These are phyloP conservation scores for Cordia subcordata DNA, from an alignment of 257 asterid genomes.

Conservation along the genomic window DNA sequence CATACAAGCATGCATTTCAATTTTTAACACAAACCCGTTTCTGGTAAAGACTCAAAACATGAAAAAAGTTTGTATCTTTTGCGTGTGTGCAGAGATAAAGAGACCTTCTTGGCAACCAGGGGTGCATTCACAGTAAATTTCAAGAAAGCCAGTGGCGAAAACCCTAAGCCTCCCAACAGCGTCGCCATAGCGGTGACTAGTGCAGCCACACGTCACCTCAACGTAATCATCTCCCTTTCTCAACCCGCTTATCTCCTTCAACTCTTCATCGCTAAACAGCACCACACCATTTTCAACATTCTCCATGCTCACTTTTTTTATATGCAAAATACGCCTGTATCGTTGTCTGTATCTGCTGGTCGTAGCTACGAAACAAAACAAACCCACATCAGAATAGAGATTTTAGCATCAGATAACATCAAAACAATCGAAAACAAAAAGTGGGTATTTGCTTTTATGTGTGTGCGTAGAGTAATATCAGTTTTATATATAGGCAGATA, in stretches of 20 bases:
- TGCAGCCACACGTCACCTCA: constrained; percentile 58
- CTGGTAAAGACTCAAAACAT: neutral
- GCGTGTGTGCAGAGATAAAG: neutral
- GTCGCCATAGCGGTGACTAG: constrained; percentile 60
- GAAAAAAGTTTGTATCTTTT: neutral
- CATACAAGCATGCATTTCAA: constrained; percentile 22
- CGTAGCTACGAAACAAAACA: neutral
- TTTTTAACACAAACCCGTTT: constrained; percentile 16
- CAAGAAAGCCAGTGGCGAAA: constrained; percentile 49
- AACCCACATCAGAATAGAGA: neutral
- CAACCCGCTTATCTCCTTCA: neutral
- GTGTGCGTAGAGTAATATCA: neutral
- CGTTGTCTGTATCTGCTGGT: neutral
- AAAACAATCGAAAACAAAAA: neutral
- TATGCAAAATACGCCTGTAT: neutral
- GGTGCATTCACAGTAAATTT: constrained; percentile 53
- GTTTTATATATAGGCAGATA: neutral
- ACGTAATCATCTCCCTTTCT: constrained; percentile 31
- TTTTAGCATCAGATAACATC: neutral
- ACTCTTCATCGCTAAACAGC: neutral
- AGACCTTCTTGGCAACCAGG: constrained; percentile 57
- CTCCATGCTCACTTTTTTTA: neutral
- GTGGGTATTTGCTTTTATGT: neutral
- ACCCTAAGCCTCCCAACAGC: constrained; percentile 62
- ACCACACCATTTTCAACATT: neutral